These are phyloP conservation scores for Aspergillus intermedius DNA, from an alignment of 2,329 filamentous ascomycete genomes.

Conservation along the genomic window DNA sequence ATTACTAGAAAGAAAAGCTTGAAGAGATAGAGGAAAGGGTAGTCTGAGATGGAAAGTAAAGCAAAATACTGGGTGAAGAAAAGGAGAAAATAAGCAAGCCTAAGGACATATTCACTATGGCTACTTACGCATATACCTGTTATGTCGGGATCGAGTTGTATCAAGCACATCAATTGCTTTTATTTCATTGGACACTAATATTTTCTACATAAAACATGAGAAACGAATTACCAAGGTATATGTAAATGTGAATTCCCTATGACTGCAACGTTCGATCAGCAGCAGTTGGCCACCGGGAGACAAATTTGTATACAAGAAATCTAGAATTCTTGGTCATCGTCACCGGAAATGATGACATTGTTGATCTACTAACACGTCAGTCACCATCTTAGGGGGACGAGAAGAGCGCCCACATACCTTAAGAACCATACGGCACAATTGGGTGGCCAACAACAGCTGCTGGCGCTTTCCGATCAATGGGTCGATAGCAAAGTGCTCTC, in stretches of 20 bases:
- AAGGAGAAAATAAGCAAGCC: too few species aligned
- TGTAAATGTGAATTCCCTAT: neutral
- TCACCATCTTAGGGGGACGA: conserved; percentile 6
- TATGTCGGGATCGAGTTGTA: too few species aligned
- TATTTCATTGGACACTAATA: neutral
- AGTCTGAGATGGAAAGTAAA: too few species aligned
- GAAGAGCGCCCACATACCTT: conserved; percentile 52
- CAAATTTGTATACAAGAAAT: conserved; percentile 19
- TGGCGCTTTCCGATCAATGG: conserved; percentile 97
- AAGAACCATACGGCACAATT: conserved; percentile 95
- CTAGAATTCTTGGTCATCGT: conserved; percentile 82
- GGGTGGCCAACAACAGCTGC: conserved; percentile 91
- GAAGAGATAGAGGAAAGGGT: too few species aligned
- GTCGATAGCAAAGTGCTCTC: conserved; percentile 95
- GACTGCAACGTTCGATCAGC: neutral
- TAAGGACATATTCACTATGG: too few species aligned
- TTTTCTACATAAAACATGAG: neutral
- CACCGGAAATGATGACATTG: conserved; percentile 87
- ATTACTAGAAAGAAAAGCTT: too few species aligned
- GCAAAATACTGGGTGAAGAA: too few species aligned
- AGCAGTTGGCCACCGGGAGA: neutral
- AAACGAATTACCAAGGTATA: neutral
- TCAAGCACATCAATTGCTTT: too few species aligned
- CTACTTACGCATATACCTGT: too few species aligned
- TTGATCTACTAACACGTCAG: conserved; percentile 51